These are phyloP conservation scores for Nematodospora valgi DNA, from an alignment of 805 yeast genomes.

Conservation along the genomic window DNA sequence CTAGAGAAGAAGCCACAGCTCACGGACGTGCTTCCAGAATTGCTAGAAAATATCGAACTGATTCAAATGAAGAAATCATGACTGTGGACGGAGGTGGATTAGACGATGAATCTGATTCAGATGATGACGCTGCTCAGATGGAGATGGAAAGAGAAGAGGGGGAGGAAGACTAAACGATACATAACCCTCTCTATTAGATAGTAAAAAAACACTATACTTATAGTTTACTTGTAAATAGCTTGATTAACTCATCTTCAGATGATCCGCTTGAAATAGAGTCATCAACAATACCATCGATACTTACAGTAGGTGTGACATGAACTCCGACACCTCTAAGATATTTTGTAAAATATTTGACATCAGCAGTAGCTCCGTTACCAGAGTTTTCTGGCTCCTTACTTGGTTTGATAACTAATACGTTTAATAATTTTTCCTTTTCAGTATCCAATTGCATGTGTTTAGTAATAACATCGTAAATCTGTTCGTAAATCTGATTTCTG, in stretches of 20 bases:
- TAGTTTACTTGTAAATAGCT: conserved; percentile 24
- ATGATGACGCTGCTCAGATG: conserved; percentile 29
- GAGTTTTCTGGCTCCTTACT: conserved; percentile 39
- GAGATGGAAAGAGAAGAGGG: conserved; percentile 14
- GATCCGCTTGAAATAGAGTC: conserved; percentile 61
- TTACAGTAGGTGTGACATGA: conserved; percentile 82
- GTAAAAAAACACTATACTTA: too few relatives aligned
- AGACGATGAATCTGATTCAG: conserved; percentile 57
- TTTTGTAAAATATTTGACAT: conserved; percentile 70
- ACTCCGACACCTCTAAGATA: conserved; percentile 73
- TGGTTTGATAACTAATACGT: conserved; percentile 35
- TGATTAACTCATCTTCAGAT: conserved; percentile 35
- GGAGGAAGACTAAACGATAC: conserved; percentile 16
- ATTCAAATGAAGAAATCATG: conserved; percentile 52
- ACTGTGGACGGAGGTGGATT: conserved; percentile 59
- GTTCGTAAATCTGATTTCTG: conserved; percentile 53
- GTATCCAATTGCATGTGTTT: conserved; percentile 27
- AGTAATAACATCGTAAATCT: conserved; percentile 44
- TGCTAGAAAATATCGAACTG: conserved; percentile 62
- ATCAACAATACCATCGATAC: conserved; percentile 63
- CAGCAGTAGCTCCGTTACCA: conserved; percentile 59
- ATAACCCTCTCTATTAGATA: too few relatives aligned
- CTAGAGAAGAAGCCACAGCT: conserved; percentile 53
- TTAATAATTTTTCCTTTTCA: conserved; percentile 26
- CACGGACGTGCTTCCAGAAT: conserved; percentile 67